phyloP scores from a whole-genome alignment of 371 early-diverging fungal genomes.

The Lichtheimia hyalospora region DNA sequence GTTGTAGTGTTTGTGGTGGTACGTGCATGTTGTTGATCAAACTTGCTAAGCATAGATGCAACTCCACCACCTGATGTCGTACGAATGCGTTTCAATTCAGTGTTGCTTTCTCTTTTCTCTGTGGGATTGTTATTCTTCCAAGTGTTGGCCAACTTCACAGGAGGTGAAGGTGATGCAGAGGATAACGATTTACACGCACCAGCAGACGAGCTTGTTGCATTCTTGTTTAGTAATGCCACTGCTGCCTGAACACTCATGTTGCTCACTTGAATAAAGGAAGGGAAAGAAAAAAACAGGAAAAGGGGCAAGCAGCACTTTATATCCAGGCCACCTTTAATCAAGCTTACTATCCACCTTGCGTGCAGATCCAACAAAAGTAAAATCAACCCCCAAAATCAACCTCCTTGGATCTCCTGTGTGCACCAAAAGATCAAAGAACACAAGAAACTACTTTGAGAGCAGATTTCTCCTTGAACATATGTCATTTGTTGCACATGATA shows the following conservation, averaged over 20 bases:
- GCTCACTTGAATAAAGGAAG: neutral
- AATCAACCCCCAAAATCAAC: too few species aligned
- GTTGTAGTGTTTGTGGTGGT: neutral
- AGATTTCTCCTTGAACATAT: too few species aligned
- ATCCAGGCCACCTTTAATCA: too few species aligned
- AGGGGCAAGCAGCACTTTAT: neutral
- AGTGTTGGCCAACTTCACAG: too few species aligned
- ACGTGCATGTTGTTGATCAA: constrained; percentile 14
- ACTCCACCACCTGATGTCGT: constrained; percentile 15
- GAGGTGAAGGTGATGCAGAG: neutral
- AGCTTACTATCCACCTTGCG: too few species aligned
- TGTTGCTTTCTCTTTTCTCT: neutral
- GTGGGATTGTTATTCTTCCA: constrained; percentile 1
- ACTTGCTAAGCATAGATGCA: constrained; percentile 24
- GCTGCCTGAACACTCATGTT: constrained; percentile 42
- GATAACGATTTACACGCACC: neutral
- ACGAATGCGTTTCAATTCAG: constrained; percentile 1
- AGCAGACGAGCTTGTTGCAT: neutral
- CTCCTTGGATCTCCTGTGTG: too few species aligned
- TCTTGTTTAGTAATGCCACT: constrained; percentile 35
- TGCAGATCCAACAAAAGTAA: too few species aligned
- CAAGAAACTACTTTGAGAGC: too few species aligned
- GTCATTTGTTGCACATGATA: too few species aligned
- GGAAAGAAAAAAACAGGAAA: constrained; percentile 7
- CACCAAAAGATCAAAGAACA: too few species aligned